phyloP scores from a whole-genome alignment of 257 asterid species.

The Solanum ahanhuiri region DNA sequence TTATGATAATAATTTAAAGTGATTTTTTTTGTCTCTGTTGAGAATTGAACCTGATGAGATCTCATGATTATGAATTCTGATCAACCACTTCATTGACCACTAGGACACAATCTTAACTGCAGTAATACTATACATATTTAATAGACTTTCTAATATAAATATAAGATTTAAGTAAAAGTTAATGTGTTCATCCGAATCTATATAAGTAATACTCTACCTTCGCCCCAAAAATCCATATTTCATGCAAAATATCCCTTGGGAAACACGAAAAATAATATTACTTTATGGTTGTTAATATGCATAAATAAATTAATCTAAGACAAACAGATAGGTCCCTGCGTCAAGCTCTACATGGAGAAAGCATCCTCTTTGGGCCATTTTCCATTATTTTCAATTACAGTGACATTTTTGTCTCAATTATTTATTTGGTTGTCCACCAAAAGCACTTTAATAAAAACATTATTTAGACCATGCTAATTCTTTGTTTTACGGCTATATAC shows the following conservation, averaged over 20 bases:
- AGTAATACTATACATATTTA: not conserved
- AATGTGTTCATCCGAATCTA: not conserved
- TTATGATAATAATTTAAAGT: not conserved
- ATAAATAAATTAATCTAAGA: not conserved
- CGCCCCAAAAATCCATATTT: not conserved
- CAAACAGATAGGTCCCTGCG: not conserved
- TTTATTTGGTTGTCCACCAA: not conserved
- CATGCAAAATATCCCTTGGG: not conserved
- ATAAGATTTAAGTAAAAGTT: not conserved
- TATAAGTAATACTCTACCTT: not conserved
- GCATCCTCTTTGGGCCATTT: slow-evolving; percentile 5
- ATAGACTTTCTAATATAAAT: not conserved
- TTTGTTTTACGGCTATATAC: not conserved
- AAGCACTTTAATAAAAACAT: not conserved
- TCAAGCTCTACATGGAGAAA: slow-evolving; percentile 1
- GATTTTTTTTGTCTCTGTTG: too few relatives aligned
- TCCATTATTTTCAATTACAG: slow-evolving; percentile 4
- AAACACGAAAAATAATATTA: not conserved
- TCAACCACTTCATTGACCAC: not conserved
- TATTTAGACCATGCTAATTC: not conserved
- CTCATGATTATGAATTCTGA: not conserved
- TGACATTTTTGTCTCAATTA: not conserved
- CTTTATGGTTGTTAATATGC: not conserved
- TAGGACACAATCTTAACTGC: not conserved
- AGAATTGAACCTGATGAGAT: not conserved